Base-by-base conservation (phyloP, 257 asterid species). In the Nicotiana tabacum region DNA sequence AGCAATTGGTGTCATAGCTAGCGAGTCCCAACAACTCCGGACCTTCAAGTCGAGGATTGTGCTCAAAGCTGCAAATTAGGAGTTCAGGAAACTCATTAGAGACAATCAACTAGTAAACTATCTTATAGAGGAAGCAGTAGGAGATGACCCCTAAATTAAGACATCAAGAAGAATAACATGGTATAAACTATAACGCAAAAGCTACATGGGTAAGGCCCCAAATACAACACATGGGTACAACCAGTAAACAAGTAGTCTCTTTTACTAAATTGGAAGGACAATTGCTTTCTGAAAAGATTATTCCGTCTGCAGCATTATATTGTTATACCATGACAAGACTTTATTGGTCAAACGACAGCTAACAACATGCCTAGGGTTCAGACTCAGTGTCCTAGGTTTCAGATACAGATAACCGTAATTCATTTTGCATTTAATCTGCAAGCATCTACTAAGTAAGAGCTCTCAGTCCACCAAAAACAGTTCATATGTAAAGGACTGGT, bases 11-110 rank as follows among this genome's bases (percentile, higher is more conserved):
- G 72, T 80, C 83, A 18, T 80, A 80, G 58, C 62, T 27, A 37
- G 83, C 83, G 27, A 80, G 83, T 80, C 83, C 83, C 83, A 80
- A 60, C 83, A 80, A 39, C 83, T 80, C 83, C 1, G 83, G 83
- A 62, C 83, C 83, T 80, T 80, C 83, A 62, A 80, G 60, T 60
- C 76, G 56, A 80, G 83, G 83, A 39, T 80, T 80, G 72, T 80
- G 57, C 83, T 80, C 83, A 5, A 80, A 80, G 72, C 83, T 80
- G 83, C 83, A 80, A 78, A 65, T 24, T 62, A 65, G 3, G 64
- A 51, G 61, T 27, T 30, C 7, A 18, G 18, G 43, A 24, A 80
- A 16, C 16, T 76, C 16, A 51, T 76, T 13, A 76, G 64, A 76
- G 29, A 2, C 64, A 29, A 51, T 56, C 64, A 76, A 76, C 46